Conservation (phyloP, 805 yeast species). For the Cyberlindnera americana region DNA sequence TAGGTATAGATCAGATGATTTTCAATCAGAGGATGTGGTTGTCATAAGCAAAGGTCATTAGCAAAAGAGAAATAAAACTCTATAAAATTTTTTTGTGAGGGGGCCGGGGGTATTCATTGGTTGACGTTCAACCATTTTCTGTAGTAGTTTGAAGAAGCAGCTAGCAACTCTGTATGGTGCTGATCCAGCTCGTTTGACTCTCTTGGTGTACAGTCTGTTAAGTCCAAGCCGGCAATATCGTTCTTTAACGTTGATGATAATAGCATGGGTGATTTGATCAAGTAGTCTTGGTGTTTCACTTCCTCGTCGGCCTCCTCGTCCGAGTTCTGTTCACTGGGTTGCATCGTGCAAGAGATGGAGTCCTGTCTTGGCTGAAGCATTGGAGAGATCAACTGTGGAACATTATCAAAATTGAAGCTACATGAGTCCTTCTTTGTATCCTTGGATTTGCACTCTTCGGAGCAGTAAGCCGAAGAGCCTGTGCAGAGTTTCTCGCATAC, state of each 20-base stretch:
- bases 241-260: slow-evolving; percentile 23
- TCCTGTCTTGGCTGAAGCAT: slow-evolving; percentile 28
- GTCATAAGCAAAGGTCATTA: not conserved
- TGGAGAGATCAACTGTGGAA: slow-evolving; percentile 29
- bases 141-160: slow-evolving; percentile 29
- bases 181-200: slow-evolving; percentile 16
- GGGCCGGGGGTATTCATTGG: not conserved
- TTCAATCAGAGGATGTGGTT: no score
- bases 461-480: slow-evolving; percentile 42
- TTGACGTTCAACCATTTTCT: slow-evolving; percentile 29
- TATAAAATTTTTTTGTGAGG: no score
- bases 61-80: slow-evolving; percentile 1
- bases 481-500: slow-evolving; percentile 53
- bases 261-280: slow-evolving; percentile 28
- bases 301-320: slow-evolving; percentile 19
- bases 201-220: slow-evolving; percentile 24
- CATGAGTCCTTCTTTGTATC: slow-evolving; percentile 7
- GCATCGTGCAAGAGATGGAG: slow-evolving; percentile 20
- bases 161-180: slow-evolving; percentile 21
- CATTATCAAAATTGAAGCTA: slow-evolving; percentile 25
- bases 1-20: no score
- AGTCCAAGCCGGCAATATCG: slow-evolving; percentile 26
- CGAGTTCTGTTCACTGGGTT: slow-evolving; percentile 10
- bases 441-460: slow-evolving; percentile 37
- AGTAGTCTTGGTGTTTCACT: slow-evolving; percentile 21